phyloP scores from a whole-genome alignment of 768 basidiomycete genomes.

The Termitomyces sp. region DNA sequence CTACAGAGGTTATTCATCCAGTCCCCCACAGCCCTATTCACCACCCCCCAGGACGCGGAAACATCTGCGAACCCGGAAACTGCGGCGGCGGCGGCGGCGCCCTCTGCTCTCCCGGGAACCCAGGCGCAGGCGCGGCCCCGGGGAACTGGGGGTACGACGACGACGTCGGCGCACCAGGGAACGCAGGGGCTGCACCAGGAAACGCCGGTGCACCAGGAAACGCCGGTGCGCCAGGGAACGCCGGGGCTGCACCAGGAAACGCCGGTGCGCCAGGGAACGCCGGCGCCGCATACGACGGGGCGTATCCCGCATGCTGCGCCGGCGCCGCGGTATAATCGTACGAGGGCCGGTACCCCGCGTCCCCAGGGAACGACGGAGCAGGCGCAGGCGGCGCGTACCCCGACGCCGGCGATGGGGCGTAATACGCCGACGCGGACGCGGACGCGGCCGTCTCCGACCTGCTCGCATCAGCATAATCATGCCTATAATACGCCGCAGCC shows the following conservation, averaged over 20 bases:
- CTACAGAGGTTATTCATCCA: too few species aligned
- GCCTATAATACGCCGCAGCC: slow-evolving; percentile 24
- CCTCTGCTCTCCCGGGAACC: slow-evolving; percentile 10
- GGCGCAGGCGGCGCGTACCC: slow-evolving; percentile 23
- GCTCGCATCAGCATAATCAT: neutral
- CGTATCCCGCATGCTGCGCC: slow-evolving; percentile 1
- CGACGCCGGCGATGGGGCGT: slow-evolving; percentile 18
- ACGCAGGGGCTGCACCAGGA: too few species aligned
- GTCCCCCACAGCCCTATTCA: neutral
- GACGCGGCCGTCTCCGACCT: slow-evolving; percentile 2
- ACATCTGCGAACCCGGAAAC: slow-evolving; percentile 22
- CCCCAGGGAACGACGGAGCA: slow-evolving; percentile 14
- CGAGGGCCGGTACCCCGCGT: slow-evolving; percentile 11
- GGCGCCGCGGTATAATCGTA: slow-evolving; percentile 11
- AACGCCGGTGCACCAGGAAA: slow-evolving; percentile 10
- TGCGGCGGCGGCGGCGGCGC: slow-evolving; percentile 10
- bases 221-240: slow-evolving; percentile 16
- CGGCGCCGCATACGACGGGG: slow-evolving; percentile 5
- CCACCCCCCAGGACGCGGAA: neutral
- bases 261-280: neutral
- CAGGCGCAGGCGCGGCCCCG: slow-evolving; percentile 15
- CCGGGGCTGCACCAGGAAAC: slow-evolving; percentile 20
- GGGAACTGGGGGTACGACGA: slow-evolving; percentile 29
- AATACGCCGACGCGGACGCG: slow-evolving; percentile 4
- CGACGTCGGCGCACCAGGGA: neutral